Evolutionary conservation across 2,329 filamentous ascomycete species (phyloP).

Genomic region (Fonsecaea pedrosoi): DNA sequence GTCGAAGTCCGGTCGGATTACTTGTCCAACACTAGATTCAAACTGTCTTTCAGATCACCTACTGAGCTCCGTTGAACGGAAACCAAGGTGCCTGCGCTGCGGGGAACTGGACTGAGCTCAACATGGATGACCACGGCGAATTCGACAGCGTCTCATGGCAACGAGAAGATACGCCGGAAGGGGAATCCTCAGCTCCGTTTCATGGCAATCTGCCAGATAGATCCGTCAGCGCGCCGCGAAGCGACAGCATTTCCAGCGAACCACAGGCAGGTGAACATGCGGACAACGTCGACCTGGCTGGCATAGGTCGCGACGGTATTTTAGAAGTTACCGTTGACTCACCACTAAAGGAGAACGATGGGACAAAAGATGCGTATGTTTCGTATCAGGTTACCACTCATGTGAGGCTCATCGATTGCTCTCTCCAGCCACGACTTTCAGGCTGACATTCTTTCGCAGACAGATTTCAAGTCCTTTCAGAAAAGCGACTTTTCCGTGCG

Average conservation of each 20-base stretch:
- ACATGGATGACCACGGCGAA: constrained; percentile 65
- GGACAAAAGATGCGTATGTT: constrained; percentile 94
- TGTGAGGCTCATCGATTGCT: constrained; percentile 58
- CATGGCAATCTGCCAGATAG: constrained; percentile 42
- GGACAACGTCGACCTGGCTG: constrained; percentile 65
- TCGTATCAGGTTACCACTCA: constrained; percentile 93
- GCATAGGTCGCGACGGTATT: constrained; percentile 72
- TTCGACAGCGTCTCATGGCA: constrained; percentile 84
- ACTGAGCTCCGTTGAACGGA: neutral
- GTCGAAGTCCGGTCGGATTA: neutral
- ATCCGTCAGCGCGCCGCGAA: constrained; percentile 52
- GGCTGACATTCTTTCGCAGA: constrained; percentile 59
- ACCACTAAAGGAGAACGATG: constrained; percentile 93
- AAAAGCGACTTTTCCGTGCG: constrained; percentile 79
- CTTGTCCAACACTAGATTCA: neutral
- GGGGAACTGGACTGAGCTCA: constrained; percentile 12
- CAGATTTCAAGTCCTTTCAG: constrained; percentile 92
- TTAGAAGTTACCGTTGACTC: constrained; percentile 83
- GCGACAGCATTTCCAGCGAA: constrained; percentile 53
- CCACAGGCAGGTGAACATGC: constrained; percentile 58
- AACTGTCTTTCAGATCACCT: neutral
- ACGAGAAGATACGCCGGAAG: constrained; percentile 62
- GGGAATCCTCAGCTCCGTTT: constrained; percentile 47
- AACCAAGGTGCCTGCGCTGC: constrained; percentile 26
- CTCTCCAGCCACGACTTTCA: neutral